phyloP scores from a whole-genome alignment of 2,329 filamentous ascomycete genomes.

The Acephala macrosclerotiorum region DNA sequence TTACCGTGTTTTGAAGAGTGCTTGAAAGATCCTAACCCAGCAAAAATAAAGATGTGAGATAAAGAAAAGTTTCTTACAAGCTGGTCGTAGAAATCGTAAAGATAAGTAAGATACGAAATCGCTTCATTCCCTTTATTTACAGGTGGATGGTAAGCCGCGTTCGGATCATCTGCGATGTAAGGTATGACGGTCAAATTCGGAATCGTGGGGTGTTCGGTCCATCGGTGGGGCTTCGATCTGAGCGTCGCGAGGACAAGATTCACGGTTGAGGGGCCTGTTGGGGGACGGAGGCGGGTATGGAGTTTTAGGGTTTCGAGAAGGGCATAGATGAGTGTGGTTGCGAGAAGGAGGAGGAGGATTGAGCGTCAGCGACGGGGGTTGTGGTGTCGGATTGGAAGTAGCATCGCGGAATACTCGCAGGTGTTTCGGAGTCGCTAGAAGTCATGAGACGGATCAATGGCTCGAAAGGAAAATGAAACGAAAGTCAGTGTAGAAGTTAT shows the following conservation, averaged over 20 bases:
- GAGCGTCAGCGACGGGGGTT: neutral
- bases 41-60: no score
- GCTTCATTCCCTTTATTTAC: slow-evolving; percentile 69
- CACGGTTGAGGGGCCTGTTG: slow-evolving; percentile 14
- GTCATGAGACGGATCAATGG: neutral
- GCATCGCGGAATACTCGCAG: neutral
- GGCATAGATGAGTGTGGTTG: slow-evolving; percentile 2
- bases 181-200: slow-evolving; percentile 41
- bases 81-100: slow-evolving; percentile 66
- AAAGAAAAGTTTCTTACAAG: no score
- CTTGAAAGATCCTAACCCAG: no score
- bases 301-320: neutral
- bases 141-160: slow-evolving; percentile 55
- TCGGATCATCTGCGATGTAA: slow-evolving; percentile 59
- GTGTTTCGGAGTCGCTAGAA: neutral
- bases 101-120: slow-evolving; percentile 66
- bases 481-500: neutral
- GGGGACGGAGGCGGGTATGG: neutral
- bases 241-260: slow-evolving; percentile 26
- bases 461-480: neutral
- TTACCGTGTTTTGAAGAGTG: no score
- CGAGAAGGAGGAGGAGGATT: neutral
- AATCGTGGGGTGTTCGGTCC: slow-evolving; percentile 18
- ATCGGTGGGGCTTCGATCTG: slow-evolving; percentile 3
- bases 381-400: neutral